Base-by-base conservation (phyloP, 2,329 filamentous ascomycete species). In the Monilinia laxa region DNA sequence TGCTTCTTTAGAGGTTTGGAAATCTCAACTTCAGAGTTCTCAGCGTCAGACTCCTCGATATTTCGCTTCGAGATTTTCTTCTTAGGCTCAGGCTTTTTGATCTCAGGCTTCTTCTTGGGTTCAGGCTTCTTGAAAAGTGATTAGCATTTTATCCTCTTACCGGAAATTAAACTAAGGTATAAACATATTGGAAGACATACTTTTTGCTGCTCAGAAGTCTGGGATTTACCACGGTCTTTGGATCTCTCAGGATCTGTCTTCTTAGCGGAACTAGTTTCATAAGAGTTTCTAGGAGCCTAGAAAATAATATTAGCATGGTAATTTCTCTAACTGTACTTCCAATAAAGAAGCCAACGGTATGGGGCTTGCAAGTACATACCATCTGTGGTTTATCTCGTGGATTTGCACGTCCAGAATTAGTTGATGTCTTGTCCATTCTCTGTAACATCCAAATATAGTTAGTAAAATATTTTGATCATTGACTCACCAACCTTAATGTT, bases 81-180 rank as follows among this genome's bases (percentile, higher is more conserved):
- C 9, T 20, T 49, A 20, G 18, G 20, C 20, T 16, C 20, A 9
- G 3, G 5, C 7, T 20, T 20, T 40, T 60, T 60, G 23, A 3
- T 2, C 0, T 9, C 3, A 23, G 20, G 31, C n/a, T n/a, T n/a
- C 4, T 18, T 31, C 14, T 25, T 60, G 18, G 12, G 20, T 25
- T 18, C 31, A 51, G 20, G 2, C 0, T 38, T 18, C 58, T 62
- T 3, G 1, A 57, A 2, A 25, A 25, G 18, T 40, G 4, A 4
- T 57, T 42, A 57, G 14, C 14, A 57, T 57, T 18, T 25, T 25
- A 25, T 25, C 5, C n/a, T 5, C 9, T 18, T 25, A 0, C 4
- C 0, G 2, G 9, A 4, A 4, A 25, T 18, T 25, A 11, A 1
- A 3, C 14, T 2, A 25, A 11, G 14, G 5, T 1, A 28, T 5